Base-by-base conservation (phyloP, 2,329 filamentous ascomycete species). In the Lachnellula occidentalis region DNA sequence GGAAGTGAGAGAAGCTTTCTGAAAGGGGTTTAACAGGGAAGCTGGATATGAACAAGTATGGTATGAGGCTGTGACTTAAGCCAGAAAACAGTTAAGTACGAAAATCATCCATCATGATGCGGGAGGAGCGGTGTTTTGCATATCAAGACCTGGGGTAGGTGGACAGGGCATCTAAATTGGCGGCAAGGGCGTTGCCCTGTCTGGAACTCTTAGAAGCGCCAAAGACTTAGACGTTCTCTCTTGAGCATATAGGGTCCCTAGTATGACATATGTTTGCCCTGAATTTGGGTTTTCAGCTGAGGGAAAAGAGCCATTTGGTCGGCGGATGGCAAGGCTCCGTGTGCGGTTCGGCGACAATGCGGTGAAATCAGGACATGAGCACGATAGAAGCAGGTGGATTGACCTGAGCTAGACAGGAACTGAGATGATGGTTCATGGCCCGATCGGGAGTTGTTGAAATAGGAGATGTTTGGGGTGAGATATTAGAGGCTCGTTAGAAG, bases 1-100 rank as follows among this genome's bases (percentile, higher is more conserved):
- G 60, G 58, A 60, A 59, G 5, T 22, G 19, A 43, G n/a, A 43
- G 19, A 43, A 17, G 34, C 49, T 55, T 55, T 55, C 57, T 55
- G 51, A 61, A 59, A 53, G 19, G 48, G 50, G 57, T 42, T 45
- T 27, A 41, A 34, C 50, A 42, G 54, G 19, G 51, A 36, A 49
- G 50, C 6, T 45, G 47, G 48, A 58, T 60, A 58, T 59, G 56
- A 58, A 56, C 36, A 14, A 15, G 22, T 48, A 47, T 19, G 43
- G 15, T 47, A 39, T 31, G 42, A 34, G 21, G 45, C 43, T 49
- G 37, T 37, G 43, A 17, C 15, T 45, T 11, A 14, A 9, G 42
- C 39, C 9, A 22, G 43, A n/a, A 6, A 21, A 39, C 14, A 17
- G n/a, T n/a, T 15, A 39, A 39, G 36, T 31, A 31, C 27, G 27